These are phyloP conservation scores for Ehretia macrophylla DNA, from an alignment of 257 asterid species.

Conservation along the genomic window DNA sequence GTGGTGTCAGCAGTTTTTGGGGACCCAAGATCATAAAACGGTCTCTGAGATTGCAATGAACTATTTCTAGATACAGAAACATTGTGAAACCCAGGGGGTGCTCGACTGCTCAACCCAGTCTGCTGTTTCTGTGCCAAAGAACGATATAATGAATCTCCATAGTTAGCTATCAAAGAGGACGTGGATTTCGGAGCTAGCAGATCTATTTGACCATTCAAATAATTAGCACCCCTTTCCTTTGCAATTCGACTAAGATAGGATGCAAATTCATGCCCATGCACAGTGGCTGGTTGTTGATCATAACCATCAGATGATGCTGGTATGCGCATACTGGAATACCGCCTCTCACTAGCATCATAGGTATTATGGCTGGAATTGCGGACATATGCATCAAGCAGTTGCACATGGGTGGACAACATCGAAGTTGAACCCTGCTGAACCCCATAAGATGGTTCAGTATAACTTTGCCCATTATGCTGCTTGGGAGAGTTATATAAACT, in stretches of 20 bases:
- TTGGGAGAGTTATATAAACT: conserved; percentile 41
- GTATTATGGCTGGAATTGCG: conserved; percentile 39
- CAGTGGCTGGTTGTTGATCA: conserved; percentile 83
- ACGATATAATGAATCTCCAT: conserved; percentile 42
- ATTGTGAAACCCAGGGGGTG: conserved; percentile 92
- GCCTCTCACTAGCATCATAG: conserved; percentile 67
- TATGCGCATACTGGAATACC: conserved; percentile 68
- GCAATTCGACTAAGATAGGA: conserved; percentile 36
- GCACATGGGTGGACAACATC: conserved; percentile 43
- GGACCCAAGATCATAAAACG: conserved; percentile 38
- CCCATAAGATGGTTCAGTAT: conserved; percentile 52
- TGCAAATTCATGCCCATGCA: conserved; percentile 69
- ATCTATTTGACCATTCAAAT: conserved; percentile 30
- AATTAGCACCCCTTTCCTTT: conserved; percentile 32
- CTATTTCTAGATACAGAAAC: conserved; percentile 64
- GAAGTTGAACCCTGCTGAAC: conserved; percentile 27
- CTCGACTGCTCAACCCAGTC: conserved; percentile 44
- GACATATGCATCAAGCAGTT: conserved; percentile 40
- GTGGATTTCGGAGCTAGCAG: conserved; percentile 30
- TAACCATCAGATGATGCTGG: conserved; percentile 62
- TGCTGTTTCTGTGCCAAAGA: conserved; percentile 51
- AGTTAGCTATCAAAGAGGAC: conserved; percentile 34
- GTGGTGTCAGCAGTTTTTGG: conserved; percentile 44
- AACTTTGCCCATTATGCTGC: conserved; percentile 48
- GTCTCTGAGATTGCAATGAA: conserved; percentile 60